Evolutionary conservation across 345 rosid species (phyloP).

Genomic region (Jatropha curcas): DNA sequence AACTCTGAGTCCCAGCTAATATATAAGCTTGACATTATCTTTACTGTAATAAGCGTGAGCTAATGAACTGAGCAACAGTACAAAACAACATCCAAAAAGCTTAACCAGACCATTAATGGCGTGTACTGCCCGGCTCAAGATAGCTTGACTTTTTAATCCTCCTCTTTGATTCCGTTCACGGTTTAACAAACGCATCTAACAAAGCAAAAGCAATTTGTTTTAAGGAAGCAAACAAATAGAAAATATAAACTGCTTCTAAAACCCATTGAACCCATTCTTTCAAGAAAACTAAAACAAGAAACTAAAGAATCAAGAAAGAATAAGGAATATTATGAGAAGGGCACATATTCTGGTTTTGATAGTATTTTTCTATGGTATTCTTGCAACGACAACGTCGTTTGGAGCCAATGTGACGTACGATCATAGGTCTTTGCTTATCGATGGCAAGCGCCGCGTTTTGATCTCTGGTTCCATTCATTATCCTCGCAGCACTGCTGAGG

Average conservation of each 20-base stretch:
- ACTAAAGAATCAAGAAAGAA: not conserved
- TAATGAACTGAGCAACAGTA: not conserved
- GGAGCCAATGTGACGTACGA: slow-evolving; percentile 74
- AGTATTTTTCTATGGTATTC: slow-evolving; percentile 3
- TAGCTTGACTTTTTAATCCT: not conserved
- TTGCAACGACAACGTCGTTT: slow-evolving; percentile 41
- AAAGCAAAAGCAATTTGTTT: not conserved
- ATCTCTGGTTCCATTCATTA: slow-evolving; percentile 95
- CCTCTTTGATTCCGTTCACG: slow-evolving; percentile 4
- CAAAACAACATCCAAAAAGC: not conserved
- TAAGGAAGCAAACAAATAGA: not conserved
- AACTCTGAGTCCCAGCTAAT: too few relatives aligned
- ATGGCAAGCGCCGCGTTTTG: slow-evolving; percentile 70
- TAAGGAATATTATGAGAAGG: not conserved
- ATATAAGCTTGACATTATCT: too few relatives aligned
- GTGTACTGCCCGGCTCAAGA: not conserved
- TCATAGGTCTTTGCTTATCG: slow-evolving; percentile 70
- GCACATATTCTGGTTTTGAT: slow-evolving; percentile 18
- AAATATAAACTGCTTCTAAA: not conserved
- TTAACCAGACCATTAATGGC: slow-evolving; percentile 12
- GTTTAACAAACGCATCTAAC: not conserved
- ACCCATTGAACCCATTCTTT: not conserved
- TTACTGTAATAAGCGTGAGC: not conserved
- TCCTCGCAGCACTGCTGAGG: slow-evolving; percentile 95
- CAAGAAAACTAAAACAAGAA: not conserved